Base-by-base conservation (phyloP, 2,329 filamentous ascomycete genomes). In the Orbilia blumenaviensis region DNA sequence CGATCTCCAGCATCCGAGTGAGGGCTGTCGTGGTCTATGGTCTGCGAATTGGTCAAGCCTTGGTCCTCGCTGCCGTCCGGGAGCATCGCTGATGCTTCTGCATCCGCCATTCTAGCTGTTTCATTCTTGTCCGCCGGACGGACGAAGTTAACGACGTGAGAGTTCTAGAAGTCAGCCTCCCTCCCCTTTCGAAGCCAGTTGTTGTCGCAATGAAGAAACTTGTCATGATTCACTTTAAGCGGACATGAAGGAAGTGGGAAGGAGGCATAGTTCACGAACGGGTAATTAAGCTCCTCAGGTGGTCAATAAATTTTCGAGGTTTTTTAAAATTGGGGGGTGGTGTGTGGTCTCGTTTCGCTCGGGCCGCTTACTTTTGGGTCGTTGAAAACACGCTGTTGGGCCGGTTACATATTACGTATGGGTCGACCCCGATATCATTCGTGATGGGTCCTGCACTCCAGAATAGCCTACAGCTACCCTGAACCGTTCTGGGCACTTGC, bases 261-360 rank as follows among this genome's bases (percentile, higher is more conserved):
- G 71, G 71, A 68, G 54, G 58, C 71, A 76, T 69, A 64, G 64
- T 69, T 76, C 72, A 69, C 72, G 72, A 76, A 69, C 72, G 72
- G 72, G 64, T 76, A 76, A 76, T 76, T 76, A 69, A 76, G 71
- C 64, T 76, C 63, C 64, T 76, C 63, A 76, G 71, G 71, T 76
- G 71, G 63, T 76, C 71, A 67, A 52, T 63, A 72, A 62, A 52
- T 48, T 58, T 72, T 72, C 60, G 60, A 63, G 72, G 58, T 69
- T 66, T 61, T 68, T 63, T 56, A 63, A 66, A 68, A 68, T 67
- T 62, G 71, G 71, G 54, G 71, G 69, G 62, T 67, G 62, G 62
- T 62, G 72, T 66, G 64, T 52, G 46, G 62, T 76, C 67, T 72
- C 67, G 67, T 69, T 76, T 76, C 72, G 72, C 72, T 76, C 72